These are phyloP conservation scores for Pseudocercospora ulei DNA, from an alignment of 2,329 filamentous ascomycete species.

Conservation along the genomic window DNA sequence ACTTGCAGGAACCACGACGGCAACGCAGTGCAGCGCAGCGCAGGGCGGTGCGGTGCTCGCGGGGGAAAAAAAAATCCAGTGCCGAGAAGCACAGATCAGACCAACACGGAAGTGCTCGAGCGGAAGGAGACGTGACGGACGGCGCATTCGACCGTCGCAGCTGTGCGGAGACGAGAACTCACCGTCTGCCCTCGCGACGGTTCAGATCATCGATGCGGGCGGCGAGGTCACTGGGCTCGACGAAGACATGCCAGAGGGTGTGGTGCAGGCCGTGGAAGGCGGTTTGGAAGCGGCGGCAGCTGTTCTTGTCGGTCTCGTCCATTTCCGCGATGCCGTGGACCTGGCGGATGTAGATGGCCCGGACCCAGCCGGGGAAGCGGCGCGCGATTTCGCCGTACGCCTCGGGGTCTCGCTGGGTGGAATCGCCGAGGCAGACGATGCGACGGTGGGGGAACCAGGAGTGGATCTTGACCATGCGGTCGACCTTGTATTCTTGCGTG, in stretches of 20 bases:
- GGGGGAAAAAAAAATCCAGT: not conserved
- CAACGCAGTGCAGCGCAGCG: too few species aligned
- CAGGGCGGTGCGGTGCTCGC: not conserved
- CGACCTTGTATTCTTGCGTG: slow-evolving; percentile 77
- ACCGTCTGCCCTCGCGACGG: slow-evolving; percentile 15
- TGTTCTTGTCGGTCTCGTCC: slow-evolving; percentile 59
- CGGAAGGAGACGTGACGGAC: not conserved
- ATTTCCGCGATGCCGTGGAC: slow-evolving; percentile 66
- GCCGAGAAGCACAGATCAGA: not conserved
- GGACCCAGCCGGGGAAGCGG: slow-evolving; percentile 64
- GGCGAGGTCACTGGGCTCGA: slow-evolving; percentile 58
- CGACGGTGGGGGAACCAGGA: slow-evolving; percentile 67
- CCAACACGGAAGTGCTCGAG: not conserved
- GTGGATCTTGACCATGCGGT: slow-evolving; percentile 67
- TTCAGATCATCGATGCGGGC: slow-evolving; percentile 33
- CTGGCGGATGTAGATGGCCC: slow-evolving; percentile 74
- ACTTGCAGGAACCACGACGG: not conserved
- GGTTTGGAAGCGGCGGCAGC: slow-evolving; percentile 63
- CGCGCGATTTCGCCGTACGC: slow-evolving; percentile 71
- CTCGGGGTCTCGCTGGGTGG: slow-evolving; percentile 84
- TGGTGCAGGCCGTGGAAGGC: slow-evolving; percentile 69
- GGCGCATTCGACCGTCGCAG: slow-evolving; percentile 3
- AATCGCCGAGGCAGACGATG: slow-evolving; percentile 80
- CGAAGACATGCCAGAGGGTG: slow-evolving; percentile 70
- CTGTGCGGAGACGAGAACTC: slow-evolving; percentile 11